Conservation (phyloP, 495 filamentous ascomycete species). For the Aspergillus hancockii region DNA sequence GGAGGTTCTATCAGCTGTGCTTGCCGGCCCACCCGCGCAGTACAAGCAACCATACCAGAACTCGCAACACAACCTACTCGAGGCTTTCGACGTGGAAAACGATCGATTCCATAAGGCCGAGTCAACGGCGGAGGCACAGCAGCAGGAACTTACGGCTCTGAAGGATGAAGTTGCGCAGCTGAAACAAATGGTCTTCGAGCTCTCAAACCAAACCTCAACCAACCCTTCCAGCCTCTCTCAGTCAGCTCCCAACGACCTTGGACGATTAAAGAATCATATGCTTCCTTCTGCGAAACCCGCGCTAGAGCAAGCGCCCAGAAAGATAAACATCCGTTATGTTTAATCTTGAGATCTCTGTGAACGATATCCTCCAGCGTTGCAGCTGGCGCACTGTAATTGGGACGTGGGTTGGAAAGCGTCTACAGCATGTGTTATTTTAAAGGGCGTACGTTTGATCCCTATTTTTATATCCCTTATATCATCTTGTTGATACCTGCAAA, state of each 20-base stretch:
- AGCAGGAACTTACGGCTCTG: conserved; percentile 31
- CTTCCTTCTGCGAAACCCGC: background rate
- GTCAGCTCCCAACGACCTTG: conserved; percentile 4
- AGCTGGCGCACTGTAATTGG: background rate
- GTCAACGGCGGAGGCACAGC: conserved; percentile 8
- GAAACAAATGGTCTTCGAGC: conserved; percentile 35
- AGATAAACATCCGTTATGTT: conserved; percentile 8
- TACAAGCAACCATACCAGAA: background rate
- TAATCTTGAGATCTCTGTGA: background rate
- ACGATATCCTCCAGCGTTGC: background rate
- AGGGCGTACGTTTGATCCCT: conserved; percentile 1
- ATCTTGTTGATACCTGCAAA: conserved; percentile 15
- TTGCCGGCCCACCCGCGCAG: conserved; percentile 14
- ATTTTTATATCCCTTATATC: conserved; percentile 4
- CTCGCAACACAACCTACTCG: background rate
- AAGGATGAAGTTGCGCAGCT: conserved; percentile 37
- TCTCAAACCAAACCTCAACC: conserved; percentile 16
- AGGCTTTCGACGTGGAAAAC: conserved; percentile 8
- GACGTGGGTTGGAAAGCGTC: background rate
- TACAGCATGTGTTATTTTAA: background rate
- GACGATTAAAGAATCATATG: conserved; percentile 13
- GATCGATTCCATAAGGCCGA: background rate
- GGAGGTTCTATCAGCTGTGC: conserved; percentile 26
- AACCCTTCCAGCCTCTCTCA: background rate
- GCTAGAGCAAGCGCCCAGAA: background rate